A percentile compares a stretch with the other conserved stretches of the same genome.
Evolutionary conservation across 805 yeast genomes (phyloP).

Genomic region (Hanseniaspora meyeri): DNA sequence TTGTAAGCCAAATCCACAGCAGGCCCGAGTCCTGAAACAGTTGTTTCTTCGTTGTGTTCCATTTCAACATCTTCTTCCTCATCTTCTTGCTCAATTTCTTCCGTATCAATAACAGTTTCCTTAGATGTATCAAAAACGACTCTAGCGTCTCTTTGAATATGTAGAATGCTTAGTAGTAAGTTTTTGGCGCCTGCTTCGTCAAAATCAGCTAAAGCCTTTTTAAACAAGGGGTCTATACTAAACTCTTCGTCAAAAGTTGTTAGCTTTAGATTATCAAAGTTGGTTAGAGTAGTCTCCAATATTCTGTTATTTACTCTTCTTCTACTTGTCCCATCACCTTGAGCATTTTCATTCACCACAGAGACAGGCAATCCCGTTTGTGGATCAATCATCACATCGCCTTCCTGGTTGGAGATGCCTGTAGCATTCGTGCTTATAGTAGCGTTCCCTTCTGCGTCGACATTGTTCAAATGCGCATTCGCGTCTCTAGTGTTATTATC

Average conservation of each 20-base stretch:
- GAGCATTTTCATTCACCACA: slow-evolving; percentile 20
- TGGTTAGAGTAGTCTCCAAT: slow-evolving; percentile 36
- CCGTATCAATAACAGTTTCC: slow-evolving; percentile 20
- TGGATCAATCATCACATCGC: slow-evolving; percentile 25
- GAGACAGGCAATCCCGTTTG: slow-evolving; percentile 24
- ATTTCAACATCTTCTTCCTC: slow-evolving; percentile 10
- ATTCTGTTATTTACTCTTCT: slow-evolving; percentile 25
- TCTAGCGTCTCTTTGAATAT: slow-evolving; percentile 40
- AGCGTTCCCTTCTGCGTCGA: slow-evolving; percentile 18
- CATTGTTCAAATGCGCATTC: slow-evolving; percentile 13
- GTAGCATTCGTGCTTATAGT: slow-evolving; percentile 18
- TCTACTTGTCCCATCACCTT: slow-evolving; percentile 19
- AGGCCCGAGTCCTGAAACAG: not conserved
- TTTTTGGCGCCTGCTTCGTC: slow-evolving; percentile 78
- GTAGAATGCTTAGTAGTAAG: slow-evolving; percentile 48
- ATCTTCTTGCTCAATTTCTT: not conserved
- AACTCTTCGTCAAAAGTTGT: slow-evolving; percentile 53
- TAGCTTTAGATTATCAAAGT: slow-evolving; percentile 39
- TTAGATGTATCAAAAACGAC: slow-evolving; percentile 54
- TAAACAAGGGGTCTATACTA: slow-evolving; percentile 61
- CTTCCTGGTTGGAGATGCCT: slow-evolving; percentile 20
- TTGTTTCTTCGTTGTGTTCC: slow-evolving; percentile 5
- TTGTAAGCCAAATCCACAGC: slow-evolving; percentile 15
- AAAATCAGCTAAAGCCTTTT: slow-evolving; percentile 61
- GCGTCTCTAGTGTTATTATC: slow-evolving; percentile 13